Percentiles rank a stretch among this genome's conserved stretches.
Evolutionary conservation across 192 early-diverging fungal species (phyloP).

Genomic region (Coemansia umbellata): DNA sequence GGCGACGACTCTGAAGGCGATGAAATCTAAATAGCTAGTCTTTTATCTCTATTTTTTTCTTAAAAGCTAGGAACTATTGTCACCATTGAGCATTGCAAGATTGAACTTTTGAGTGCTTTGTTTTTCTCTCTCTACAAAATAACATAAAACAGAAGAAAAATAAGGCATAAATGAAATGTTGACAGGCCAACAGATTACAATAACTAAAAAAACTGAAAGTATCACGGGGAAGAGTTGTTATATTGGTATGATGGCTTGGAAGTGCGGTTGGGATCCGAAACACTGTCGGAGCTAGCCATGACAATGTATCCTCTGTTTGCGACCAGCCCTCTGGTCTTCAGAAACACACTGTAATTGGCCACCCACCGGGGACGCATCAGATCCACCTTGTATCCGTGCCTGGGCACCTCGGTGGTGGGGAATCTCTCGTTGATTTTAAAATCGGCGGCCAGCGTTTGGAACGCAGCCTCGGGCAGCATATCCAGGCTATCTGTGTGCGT

Average conservation of each 20-base stretch:
- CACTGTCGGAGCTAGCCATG: slow-evolving; percentile 51
- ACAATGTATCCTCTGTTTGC: slow-evolving; percentile 50
- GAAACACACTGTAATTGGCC: slow-evolving; percentile 39
- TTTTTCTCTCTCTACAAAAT: no score
- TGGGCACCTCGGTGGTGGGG: slow-evolving; percentile 47
- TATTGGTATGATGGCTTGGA: slow-evolving; percentile 10
- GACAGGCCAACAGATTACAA: slow-evolving; percentile 7
- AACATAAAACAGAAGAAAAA: slow-evolving; percentile 17
- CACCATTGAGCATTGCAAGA: no score
- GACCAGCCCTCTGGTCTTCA: slow-evolving; percentile 33
- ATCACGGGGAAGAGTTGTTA: not conserved
- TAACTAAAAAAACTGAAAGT: not conserved
- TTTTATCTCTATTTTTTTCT: no score
- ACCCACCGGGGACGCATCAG: slow-evolving; percentile 51
- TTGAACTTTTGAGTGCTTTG: no score
- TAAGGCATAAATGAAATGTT: no score
- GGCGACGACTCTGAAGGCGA: slow-evolving; percentile 65
- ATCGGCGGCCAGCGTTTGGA: slow-evolving; percentile 39
- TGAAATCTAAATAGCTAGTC: no score
- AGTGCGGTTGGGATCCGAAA: slow-evolving; percentile 35
- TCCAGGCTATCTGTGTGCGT: slow-evolving; percentile 34
- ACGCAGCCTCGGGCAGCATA: slow-evolving; percentile 34
- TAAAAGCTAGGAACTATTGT: no score
- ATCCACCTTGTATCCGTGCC: slow-evolving; percentile 43
- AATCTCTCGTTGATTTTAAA: slow-evolving; percentile 49